Evolutionary conservation across 2,329 filamentous ascomycete species (phyloP).

Genomic region (Mollisiaceae sp.): DNA sequence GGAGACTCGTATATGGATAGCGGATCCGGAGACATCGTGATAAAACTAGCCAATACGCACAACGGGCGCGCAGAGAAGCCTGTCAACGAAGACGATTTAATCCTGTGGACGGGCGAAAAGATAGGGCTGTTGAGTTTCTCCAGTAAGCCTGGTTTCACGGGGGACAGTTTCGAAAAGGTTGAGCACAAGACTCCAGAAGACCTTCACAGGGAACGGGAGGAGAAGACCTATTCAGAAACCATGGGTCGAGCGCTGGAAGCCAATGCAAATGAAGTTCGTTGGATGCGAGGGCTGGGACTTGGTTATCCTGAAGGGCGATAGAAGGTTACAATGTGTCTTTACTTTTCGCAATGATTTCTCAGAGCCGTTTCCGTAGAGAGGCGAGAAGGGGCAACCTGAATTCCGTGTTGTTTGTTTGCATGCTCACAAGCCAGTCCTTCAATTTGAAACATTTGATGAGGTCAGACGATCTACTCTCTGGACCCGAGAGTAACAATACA

Average conservation of each 20-base stretch:
- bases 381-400: background rate
- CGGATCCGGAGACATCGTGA: constrained; percentile 72
- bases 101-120: constrained; percentile 88
- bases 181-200: constrained; percentile 48
- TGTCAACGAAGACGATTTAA: constrained; percentile 68
- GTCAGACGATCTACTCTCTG: constrained; percentile 15
- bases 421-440: constrained; percentile 2
- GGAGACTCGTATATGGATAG: constrained; percentile 44
- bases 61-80: constrained; percentile 43
- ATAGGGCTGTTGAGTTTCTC: constrained; percentile 75
- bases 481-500: constrained; percentile 6
- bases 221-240: constrained; percentile 65
- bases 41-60: constrained; percentile 69
- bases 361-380: background rate
- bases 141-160: constrained; percentile 52
- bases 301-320: constrained; percentile 17
- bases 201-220: constrained; percentile 57
- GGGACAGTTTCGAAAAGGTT: constrained; percentile 56
- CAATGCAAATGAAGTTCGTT: constrained; percentile 52
- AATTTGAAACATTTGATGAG: constrained; percentile 10
- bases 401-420: constrained; percentile 5
- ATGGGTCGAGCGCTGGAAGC: constrained; percentile 78
- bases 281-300: constrained; percentile 32
- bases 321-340: constrained; percentile 11
- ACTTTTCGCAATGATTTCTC: constrained; percentile 8